phyloP scores from a whole-genome alignment of 805 yeast genomes.

The Komagataella ulmi region DNA sequence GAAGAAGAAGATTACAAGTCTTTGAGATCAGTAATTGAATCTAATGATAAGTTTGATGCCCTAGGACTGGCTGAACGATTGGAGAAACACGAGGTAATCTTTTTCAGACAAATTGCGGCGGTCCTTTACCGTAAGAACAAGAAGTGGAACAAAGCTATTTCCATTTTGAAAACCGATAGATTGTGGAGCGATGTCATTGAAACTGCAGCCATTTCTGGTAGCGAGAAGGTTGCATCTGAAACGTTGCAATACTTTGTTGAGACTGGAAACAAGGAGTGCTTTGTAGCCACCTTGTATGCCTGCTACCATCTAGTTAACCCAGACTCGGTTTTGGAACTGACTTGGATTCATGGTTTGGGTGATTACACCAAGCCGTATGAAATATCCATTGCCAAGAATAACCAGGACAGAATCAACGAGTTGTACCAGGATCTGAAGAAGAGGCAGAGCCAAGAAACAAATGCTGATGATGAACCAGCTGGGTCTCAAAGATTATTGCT shows the following conservation, averaged over 20 bases:
- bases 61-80: conserved; percentile 85
- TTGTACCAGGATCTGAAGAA: conserved; percentile 58
- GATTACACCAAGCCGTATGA: conserved; percentile 88
- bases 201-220: conserved; percentile 77
- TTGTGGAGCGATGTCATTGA: conserved; percentile 91
- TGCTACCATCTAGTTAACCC: conserved; percentile 70
- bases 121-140: conserved; percentile 86
- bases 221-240: conserved; percentile 77
- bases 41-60: conserved; percentile 84
- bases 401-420: conserved; percentile 49
- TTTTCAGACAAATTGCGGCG: conserved; percentile 95
- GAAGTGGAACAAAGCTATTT: conserved; percentile 83
- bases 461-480: conserved; percentile 30
- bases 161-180: conserved; percentile 81
- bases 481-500: conserved; percentile 63
- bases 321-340: conserved; percentile 77
- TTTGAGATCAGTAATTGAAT: conserved; percentile 73
- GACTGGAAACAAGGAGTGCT: conserved; percentile 92
- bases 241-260: conserved; percentile 85
- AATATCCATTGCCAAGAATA: conserved; percentile 75
- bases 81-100: conserved; percentile 81
- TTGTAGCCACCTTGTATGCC: conserved; percentile 76
- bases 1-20: conserved; percentile 96
- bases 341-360: conserved; percentile 79
- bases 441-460: conserved; percentile 46